Percentiles rank a stretch among this genome's conserved stretches.
phyloP scores from a whole-genome alignment of 2,329 filamentous ascomycete genomes.

The Acephala macrosclerotiorum region DNA sequence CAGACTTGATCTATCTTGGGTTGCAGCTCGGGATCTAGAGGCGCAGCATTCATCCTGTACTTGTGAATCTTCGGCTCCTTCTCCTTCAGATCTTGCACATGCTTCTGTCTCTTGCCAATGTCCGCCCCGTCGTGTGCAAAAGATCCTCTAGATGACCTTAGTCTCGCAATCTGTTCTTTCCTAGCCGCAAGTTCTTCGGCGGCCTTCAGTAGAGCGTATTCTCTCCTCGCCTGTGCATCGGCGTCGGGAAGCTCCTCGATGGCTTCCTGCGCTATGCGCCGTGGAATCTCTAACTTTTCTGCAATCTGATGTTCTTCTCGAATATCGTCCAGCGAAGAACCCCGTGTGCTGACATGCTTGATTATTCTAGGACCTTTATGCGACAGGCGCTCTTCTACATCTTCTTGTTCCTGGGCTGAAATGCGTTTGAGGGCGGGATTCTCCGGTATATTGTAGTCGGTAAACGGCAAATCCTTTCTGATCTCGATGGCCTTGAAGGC shows the following conservation, averaged over 20 bases:
- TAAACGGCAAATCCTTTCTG: neutral
- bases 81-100: neutral
- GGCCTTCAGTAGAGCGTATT: neutral
- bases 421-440: neutral
- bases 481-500: neutral
- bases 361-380: neutral
- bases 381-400: neutral
- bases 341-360: neutral
- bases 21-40: neutral
- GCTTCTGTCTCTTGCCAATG: neutral
- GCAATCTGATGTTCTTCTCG: neutral
- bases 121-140: neutral
- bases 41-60: neutral
- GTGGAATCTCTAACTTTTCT: neutral
- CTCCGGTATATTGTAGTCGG: neutral
- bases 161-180: neutral
- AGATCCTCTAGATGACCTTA: neutral
- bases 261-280: neutral
- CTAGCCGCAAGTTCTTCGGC: neutral
- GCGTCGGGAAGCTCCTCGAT: neutral
- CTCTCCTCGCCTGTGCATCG: neutral
- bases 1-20: neutral
- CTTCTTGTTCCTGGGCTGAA: neutral
- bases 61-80: neutral
- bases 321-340: neutral